Evolutionary conservation across 2,329 filamentous ascomycete species (phyloP), one percentile per base, ranked within the genome.

Genomic region (Dryadomyces sulphureus): DNA sequence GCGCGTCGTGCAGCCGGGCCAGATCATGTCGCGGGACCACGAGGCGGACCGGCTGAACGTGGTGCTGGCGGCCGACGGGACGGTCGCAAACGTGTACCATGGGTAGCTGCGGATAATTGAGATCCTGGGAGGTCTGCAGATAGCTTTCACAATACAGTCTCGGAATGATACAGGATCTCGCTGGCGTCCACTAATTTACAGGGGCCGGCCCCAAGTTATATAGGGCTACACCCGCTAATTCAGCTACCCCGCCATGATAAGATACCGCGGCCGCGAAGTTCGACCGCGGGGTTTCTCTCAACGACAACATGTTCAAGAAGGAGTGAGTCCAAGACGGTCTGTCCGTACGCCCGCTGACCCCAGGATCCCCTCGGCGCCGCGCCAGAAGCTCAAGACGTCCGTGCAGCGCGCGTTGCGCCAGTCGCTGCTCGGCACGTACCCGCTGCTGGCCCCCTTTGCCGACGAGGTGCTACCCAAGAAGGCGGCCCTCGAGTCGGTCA

Each of bases 401-500:
- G 86, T 87, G 47, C 89, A 95, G 69, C 85, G 92, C 59, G 77
- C 71, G 53, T 81, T 98, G 56, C 85, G 92, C 55, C 73, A 81
- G 57, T 85, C 85, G 58, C 76, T 96, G 54, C 70, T 92, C 53
- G 73, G 86, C 49, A 84, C 84, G 45, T 95, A 93, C 66, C 92
- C 92, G 3, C 76, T 85, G 44, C 81, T 96, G 44, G 78, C 79
- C 54, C 84, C 86, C 1, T 77, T 87, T 66, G 93, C 95, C 64
- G 92, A 98, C 63, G 86, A 93, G 62, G 79, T 96, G 56, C 73
- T 98, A 54, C 92, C 92, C 43, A 96, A 96, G 67, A 98, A 96
- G 64, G 79, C 84, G 49, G 86, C 92, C 52, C 71, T 96, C 45
- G 84, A 90, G 64, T 77, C 86, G 54, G 79, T 96, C 65, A 96